Base-by-base conservation (phyloP, 73 alveolate genomes). In the Paramecium tetraurelia region DNA sequence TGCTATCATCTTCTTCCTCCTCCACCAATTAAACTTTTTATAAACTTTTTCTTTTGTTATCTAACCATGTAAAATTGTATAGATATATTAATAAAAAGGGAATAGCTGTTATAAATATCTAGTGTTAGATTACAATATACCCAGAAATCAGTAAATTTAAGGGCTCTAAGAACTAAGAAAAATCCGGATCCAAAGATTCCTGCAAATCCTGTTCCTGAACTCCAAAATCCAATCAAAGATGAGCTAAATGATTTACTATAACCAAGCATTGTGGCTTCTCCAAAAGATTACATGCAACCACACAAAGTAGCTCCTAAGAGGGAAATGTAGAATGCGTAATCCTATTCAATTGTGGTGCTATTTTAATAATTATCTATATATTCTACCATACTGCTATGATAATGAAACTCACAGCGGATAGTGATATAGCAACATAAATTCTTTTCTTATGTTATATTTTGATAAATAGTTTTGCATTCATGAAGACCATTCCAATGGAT, bases 181-280 rank as follows among this genome's bases (percentile, higher is more conserved):
- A 90, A 93, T 5, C 98, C 97, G n/a, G 98, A 92, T 5, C 98
- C 99, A 72, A 95, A 96, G 40, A 95, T 86, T 11, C 99, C 99
- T 31, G 99, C 99, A 84, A 95, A 95, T 16, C 99, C 99, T 22
- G 98, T 96, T 24, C 99, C 99, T 3, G 97, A 86, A 70, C 92
- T 71, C 94, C 94, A 89, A 22, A 77, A 58, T 16, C 92, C 94
- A 38, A 89, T 83, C 5, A 89, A 59, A 22, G 58, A 36, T 14
- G 94, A 70, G 7, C 92, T 77, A 29, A 89, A 89, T 12, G 46
- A 58, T 38, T 89, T 89, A 29, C 86, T 11, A 53, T 89, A 89
- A 12, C 94, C 94, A 58, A 89, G 58, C 94, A 89, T 89, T 6
- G 87, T 83, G 1, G 94, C 58, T 27, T 89, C 94, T 21, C 94